A percentile compares a stretch with the other conserved stretches of the same genome.
These are phyloP conservation scores for Colletotrichum endophyticum DNA, from an alignment of 2,329 filamentous ascomycete species.

Conservation along the genomic window DNA sequence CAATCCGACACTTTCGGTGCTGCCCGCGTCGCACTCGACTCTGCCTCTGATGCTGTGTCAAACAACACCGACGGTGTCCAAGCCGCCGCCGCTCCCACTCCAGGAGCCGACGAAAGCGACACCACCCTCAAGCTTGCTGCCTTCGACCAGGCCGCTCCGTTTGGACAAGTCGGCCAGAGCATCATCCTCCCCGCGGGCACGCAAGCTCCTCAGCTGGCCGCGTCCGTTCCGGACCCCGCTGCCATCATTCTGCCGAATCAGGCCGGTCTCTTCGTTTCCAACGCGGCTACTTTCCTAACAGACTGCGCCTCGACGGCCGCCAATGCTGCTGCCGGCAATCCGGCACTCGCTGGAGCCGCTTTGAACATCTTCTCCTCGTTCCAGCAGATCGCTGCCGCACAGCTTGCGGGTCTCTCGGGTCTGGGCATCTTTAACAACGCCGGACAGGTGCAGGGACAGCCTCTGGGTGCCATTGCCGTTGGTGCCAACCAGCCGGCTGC, in stretches of 20 bases:
- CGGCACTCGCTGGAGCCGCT: neutral
- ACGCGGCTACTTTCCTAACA: slow-evolving; percentile 32
- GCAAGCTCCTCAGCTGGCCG: slow-evolving; percentile 31
- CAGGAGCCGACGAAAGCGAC: slow-evolving; percentile 15
- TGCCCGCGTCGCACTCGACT: neutral
- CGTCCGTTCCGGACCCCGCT: slow-evolving; percentile 41
- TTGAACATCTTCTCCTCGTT: slow-evolving; percentile 29
- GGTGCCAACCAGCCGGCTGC: neutral
- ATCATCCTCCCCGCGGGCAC: slow-evolving; percentile 39
- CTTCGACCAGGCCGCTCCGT: slow-evolving; percentile 35
- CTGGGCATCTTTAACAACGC: slow-evolving; percentile 11
- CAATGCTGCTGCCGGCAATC: slow-evolving; percentile 16
- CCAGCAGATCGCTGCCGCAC: slow-evolving; percentile 30
- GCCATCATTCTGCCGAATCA: slow-evolving; percentile 40
- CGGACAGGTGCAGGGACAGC: neutral
- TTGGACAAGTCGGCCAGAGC: slow-evolving; percentile 35
- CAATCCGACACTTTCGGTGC: slow-evolving; percentile 25
- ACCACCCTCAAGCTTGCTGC: slow-evolving; percentile 23
- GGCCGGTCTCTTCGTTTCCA: slow-evolving; percentile 37
- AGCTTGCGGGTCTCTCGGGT: slow-evolving; percentile 27
- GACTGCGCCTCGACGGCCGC: slow-evolving; percentile 36
- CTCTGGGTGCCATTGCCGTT: neutral
- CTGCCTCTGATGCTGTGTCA: neutral
- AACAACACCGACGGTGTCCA: slow-evolving; percentile 20
- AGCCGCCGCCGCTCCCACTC: slow-evolving; percentile 17